These are phyloP conservation scores for Boletus fagicola DNA, from an alignment of 768 basidiomycete genomes.

Conservation along the genomic window DNA sequence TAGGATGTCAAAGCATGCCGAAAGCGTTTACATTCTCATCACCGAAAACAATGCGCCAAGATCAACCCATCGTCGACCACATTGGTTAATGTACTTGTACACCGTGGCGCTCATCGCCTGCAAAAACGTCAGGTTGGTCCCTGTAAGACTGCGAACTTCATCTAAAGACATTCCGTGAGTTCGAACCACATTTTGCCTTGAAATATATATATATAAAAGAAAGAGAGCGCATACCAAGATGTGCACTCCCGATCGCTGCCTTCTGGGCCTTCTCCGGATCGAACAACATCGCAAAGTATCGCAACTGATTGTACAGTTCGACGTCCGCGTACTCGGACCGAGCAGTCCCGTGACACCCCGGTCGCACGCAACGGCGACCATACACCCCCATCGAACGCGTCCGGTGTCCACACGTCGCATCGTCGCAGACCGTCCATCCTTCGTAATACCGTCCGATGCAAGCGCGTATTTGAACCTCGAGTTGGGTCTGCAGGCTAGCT, in stretches of 20 bases:
- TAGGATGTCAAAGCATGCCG: neutral
- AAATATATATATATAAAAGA: no score
- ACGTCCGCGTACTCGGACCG: conserved; percentile 72
- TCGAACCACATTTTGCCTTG: neutral
- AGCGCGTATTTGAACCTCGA: conserved; percentile 81
- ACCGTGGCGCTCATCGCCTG: conserved; percentile 53
- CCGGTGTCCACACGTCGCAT: conserved; percentile 74
- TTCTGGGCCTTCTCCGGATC: conserved; percentile 62
- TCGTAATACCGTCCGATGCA: conserved; percentile 84
- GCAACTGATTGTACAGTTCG: conserved; percentile 84
- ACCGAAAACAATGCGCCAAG: conserved; percentile 77
- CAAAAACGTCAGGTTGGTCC: conserved; percentile 52
- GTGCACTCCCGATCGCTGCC: conserved; percentile 45
- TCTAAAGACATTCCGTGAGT: conserved; percentile 40
- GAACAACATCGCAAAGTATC: conserved; percentile 81
- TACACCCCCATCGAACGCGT: conserved; percentile 96
- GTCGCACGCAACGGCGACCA: conserved; percentile 73
- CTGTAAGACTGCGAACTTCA: conserved; percentile 49
- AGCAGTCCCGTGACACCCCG: conserved; percentile 11
- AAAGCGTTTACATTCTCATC: conserved; percentile 54
- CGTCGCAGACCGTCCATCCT: conserved; percentile 85
- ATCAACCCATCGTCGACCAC: conserved; percentile 88
- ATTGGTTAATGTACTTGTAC: conserved; percentile 79
- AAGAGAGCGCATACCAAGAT: conserved; percentile 36
- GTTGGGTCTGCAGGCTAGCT: conserved; percentile 75